Percentiles rank a stretch among this genome's conserved stretches.
These are phyloP conservation scores for Fusarium virguliforme DNA, from an alignment of 2,329 filamentous ascomycete species.

Conservation along the genomic window DNA sequence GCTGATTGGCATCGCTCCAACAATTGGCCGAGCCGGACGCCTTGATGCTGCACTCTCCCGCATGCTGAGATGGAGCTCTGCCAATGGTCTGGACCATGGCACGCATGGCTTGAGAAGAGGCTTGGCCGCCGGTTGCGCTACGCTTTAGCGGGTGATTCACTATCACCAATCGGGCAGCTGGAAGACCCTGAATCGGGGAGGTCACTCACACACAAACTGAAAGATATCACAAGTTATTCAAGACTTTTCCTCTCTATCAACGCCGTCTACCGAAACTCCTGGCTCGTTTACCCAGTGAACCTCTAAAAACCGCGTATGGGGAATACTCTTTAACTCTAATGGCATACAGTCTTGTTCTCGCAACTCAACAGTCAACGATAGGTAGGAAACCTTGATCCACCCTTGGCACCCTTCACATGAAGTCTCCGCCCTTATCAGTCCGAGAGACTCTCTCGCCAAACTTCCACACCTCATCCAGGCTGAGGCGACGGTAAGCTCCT, in stretches of 20 bases:
- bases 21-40: constrained; percentile 42
- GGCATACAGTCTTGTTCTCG: constrained; percentile 30
- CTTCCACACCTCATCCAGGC: constrained; percentile 86
- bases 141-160: constrained; percentile 23
- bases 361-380: constrained; percentile 10
- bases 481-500: constrained; percentile 66
- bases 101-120: constrained; percentile 15
- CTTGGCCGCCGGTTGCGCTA: constrained; percentile 13
- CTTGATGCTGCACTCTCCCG: constrained; percentile 16
- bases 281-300: neutral
- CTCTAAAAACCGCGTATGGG: constrained; percentile 2
- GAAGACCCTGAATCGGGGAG: constrained; percentile 15
- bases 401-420: constrained; percentile 36
- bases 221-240: constrained; percentile 1
- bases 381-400: constrained; percentile 15
- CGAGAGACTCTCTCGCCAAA: constrained; percentile 73
- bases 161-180: constrained; percentile 27
- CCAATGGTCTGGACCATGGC: neutral
- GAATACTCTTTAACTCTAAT: constrained; percentile 27
- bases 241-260: constrained; percentile 11
- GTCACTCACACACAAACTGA: neutral
- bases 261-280: constrained; percentile 18
- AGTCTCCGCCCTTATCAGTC: constrained; percentile 32
- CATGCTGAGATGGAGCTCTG: constrained; percentile 16
- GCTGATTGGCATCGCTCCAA: constrained; percentile 37